Base-by-base conservation (phyloP, 495 filamentous ascomycete species). In the Corynascus novoguineensis region DNA sequence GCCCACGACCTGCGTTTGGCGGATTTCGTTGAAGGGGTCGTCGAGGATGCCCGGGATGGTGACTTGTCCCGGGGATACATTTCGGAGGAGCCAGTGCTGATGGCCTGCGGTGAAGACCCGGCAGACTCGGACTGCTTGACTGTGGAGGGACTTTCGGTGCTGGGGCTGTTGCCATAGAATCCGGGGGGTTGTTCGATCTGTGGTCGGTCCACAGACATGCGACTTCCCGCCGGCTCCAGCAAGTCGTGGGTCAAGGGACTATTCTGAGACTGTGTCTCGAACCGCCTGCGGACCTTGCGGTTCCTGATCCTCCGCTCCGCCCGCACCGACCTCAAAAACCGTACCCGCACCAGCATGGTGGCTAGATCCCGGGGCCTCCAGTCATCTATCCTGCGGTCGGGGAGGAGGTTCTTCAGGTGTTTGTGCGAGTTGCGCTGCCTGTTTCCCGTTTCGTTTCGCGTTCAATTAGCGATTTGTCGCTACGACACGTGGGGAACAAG, bases 351-450 rank as follows among this genome's bases (percentile, higher is more conserved):
- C 28, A 61, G 57, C 67, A 70, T 70, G 21, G 67, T 64, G 2
- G 57, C 50, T 27, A 66, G 53, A 35, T 70, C 67, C 37, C 67
- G 48, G 15, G 67, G 67, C 56, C 67, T 53, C 67, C 67, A 70
- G 44, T 70, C 67, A 55, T 70, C 67, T 44, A 70, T 70, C 40
- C 67, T 58, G 38, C 67, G 65, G 37, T 70, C 67, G n/a, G 67
- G 67, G 15, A 70, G 61, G 4, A 70, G 49, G 50, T 60, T 66
- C 46, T 60, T 64, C 5, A 70, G 56, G 45, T 68, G 67, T 53
- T 70, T 70, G 65, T 70, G 67, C 3, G 67, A 64, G 60, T 70
- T 70, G 48, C 67, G 67, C 37, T 70, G 67, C 50, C 67, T 70
- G 41, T 10, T 22, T n/a, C n/a, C n/a, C n/a, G n/a, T n/a, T 9